Conservation (phyloP, 2,329 filamentous ascomycete species). For the Fusarium sublunatum region DNA sequence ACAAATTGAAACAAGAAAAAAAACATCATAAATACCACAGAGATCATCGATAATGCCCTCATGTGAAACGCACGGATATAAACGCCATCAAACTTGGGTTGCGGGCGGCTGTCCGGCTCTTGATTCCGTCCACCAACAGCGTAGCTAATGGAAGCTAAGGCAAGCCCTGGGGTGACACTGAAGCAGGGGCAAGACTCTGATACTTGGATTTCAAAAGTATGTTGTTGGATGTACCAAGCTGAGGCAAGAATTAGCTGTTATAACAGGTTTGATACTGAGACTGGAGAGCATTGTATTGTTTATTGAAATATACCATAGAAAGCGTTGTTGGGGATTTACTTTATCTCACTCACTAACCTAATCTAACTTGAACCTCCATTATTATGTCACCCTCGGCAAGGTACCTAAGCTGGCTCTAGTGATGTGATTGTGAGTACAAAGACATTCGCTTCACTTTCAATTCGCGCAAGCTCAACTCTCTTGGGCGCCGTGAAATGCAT, state of each 20-base stretch:
- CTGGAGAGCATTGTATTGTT: no score
- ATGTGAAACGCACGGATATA: neutral
- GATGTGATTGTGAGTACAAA: slow-evolving; percentile 19
- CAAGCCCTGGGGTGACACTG: slow-evolving; percentile 1
- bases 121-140: slow-evolving; percentile 19
- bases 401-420: neutral
- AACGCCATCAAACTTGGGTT: slow-evolving; percentile 3
- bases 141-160: slow-evolving; percentile 18
- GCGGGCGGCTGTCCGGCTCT: slow-evolving; percentile 23
- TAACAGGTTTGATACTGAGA: no score
- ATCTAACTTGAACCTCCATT: no score
- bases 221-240: no score
- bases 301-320: no score
- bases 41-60: slow-evolving; percentile 1
- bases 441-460: slow-evolving; percentile 16
- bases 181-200: no score
- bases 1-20: slow-evolving; percentile 14
- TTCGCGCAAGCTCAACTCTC: slow-evolving; percentile 30
- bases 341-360: no score
- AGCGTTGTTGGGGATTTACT: no score
- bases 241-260: no score
- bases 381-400: neutral
- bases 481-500: slow-evolving; percentile 14
- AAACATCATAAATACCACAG: neutral
- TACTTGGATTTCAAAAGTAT: no score